Evolutionary conservation across 164 flowering plant species (phyloP).

Genomic region (Dillenia turbinata): DNA sequence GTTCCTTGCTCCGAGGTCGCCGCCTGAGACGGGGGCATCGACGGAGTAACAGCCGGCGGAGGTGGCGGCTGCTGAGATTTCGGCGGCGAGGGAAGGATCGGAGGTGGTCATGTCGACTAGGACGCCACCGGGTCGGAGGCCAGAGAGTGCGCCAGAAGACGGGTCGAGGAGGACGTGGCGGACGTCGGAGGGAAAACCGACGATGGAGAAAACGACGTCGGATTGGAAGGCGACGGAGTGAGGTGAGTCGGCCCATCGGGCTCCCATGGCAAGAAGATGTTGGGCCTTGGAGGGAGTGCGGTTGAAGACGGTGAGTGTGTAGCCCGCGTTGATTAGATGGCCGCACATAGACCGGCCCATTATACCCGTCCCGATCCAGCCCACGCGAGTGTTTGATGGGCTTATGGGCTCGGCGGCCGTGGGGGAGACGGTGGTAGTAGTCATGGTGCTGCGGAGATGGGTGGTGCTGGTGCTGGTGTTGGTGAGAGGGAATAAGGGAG

Average conservation of each 20-base stretch:
- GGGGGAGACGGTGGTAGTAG: constrained; percentile 26
- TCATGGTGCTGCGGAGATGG: constrained; percentile 40
- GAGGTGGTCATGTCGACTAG: constrained; percentile 96
- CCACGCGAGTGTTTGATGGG: constrained; percentile 64
- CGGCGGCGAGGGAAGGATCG: constrained; percentile 80
- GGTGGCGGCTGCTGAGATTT: constrained; percentile 52
- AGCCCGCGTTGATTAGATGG: constrained; percentile 84
- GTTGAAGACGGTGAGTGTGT: constrained; percentile 82
- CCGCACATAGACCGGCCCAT: constrained; percentile 93
- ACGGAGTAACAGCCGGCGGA: constrained; percentile 44
- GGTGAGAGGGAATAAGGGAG: constrained; percentile 8
- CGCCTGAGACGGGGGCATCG: constrained; percentile 97
- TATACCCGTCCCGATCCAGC: constrained; percentile 99
- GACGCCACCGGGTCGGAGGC: constrained; percentile 58
- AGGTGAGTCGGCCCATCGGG: constrained; percentile 62
- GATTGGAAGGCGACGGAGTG: constrained; percentile 62
- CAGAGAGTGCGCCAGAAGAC: constrained; percentile 54
- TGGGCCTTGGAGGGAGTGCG: constrained; percentile 89
- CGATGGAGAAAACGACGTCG: constrained; percentile 95
- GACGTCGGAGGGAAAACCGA: constrained; percentile 95
- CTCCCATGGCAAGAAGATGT: constrained; percentile 70
- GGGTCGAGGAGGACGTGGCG: constrained; percentile 69
- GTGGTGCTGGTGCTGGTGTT: constrained; percentile 7
- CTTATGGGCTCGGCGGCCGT: constrained; percentile 27
- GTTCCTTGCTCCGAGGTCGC: constrained; percentile 75